A percentile compares a stretch with the other conserved stretches of the same genome.
These are phyloP conservation scores for Tetragonia tetragonoides DNA, from an alignment of 148 eudicot genomes.

Conservation along the genomic window DNA sequence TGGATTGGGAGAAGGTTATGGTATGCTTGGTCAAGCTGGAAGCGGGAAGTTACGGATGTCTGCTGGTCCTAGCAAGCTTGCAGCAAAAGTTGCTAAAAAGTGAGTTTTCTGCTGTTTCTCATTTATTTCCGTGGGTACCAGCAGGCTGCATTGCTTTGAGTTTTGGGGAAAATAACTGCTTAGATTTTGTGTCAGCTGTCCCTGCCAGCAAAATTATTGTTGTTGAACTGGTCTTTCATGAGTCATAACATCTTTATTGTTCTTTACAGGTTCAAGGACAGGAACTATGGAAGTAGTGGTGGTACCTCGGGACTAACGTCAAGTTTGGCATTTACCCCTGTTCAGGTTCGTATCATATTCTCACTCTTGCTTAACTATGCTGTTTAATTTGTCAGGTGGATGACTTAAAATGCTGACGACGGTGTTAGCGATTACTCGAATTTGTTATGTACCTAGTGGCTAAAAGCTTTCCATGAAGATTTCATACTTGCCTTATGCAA, in stretches of 20 bases:
- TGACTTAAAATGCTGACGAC: not conserved
- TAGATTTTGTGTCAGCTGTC: not conserved
- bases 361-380: slow-evolving; percentile 8
- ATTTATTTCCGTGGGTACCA: not conserved
- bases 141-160: not conserved
- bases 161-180: not conserved
- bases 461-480: not conserved
- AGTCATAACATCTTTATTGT: slow-evolving; percentile 1
- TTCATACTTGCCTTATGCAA: not conserved
- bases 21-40: slow-evolving; percentile 99
- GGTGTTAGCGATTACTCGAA: not conserved
- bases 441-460: not conserved
- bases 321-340: slow-evolving; percentile 98
- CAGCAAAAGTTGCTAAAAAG: slow-evolving; percentile 91
- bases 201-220: not conserved
- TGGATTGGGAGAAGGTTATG: slow-evolving; percentile 98
- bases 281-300: slow-evolving; percentile 75
- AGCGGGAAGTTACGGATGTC: slow-evolving; percentile 90
- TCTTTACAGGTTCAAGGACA: slow-evolving; percentile 74
- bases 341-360: slow-evolving; percentile 58
- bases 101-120: slow-evolving; percentile 31
- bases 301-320: slow-evolving; percentile 93
- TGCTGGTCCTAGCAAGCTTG: slow-evolving; percentile 83
- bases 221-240: not conserved
- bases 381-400: not conserved